Percentiles rank a stretch among this genome's conserved stretches.
Evolutionary conservation across 2,329 filamentous ascomycete species (phyloP).

Genomic region (Coleophoma cylindrospora): DNA sequence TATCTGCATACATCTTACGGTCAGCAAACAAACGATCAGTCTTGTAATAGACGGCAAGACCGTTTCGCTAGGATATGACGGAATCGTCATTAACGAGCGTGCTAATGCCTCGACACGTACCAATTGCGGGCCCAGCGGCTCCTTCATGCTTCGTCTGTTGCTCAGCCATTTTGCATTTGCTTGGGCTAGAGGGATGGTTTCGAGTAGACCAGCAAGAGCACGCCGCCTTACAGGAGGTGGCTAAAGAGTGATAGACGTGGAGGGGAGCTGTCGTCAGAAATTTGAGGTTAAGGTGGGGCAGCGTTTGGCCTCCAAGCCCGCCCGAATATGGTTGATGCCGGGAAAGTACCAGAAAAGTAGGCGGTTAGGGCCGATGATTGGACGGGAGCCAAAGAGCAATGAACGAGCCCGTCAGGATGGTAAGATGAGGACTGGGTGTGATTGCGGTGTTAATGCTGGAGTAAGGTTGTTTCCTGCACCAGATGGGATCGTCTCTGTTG

Average conservation of each 20-base stretch:
- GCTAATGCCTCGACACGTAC: not conserved
- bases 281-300: not conserved
- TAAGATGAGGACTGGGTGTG: too few relatives aligned
- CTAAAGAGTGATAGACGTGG: not conserved
- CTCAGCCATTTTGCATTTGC: constrained; percentile 3
- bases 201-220: not conserved
- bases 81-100: not conserved
- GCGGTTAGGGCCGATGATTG: not conserved
- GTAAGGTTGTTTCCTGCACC: too few relatives aligned
- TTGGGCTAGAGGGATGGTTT: not conserved
- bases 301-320: not conserved
- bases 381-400: too few relatives aligned
- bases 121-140: not conserved
- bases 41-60: too few relatives aligned
- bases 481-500: too few relatives aligned
- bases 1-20: not conserved
- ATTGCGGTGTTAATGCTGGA: too few relatives aligned
- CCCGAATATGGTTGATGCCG: not conserved
- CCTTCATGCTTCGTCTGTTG: not conserved
- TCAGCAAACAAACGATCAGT: too few relatives aligned
- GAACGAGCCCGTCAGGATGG: too few relatives aligned
- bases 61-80: not conserved
- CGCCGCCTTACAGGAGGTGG: too few relatives aligned
- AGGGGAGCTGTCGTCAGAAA: not conserved
- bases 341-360: not conserved